A percentile compares a stretch with the other conserved stretches of the same genome.
phyloP scores from a whole-genome alignment of 2,329 filamentous ascomycete genomes.

The Eurotiales sp. region DNA sequence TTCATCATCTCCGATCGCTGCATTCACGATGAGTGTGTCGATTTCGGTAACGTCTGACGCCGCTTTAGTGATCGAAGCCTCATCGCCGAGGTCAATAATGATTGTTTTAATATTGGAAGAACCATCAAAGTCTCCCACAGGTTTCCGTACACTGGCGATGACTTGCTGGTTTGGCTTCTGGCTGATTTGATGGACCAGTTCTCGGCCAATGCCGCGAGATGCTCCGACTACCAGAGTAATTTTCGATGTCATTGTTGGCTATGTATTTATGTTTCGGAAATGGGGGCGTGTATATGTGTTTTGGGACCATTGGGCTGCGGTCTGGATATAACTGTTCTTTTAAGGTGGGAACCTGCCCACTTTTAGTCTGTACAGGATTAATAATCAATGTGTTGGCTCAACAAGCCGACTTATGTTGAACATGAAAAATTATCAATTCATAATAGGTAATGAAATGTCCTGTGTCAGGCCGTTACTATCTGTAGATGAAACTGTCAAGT shows the following conservation, averaged over 20 bases:
- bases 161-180: not conserved
- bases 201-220: not conserved
- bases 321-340: too few species aligned
- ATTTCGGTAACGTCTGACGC: not conserved
- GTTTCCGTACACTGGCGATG: not conserved
- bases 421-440: too few species aligned
- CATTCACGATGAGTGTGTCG: not conserved
- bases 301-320: too few species aligned
- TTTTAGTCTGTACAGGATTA: too few species aligned
- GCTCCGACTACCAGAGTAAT: constrained; percentile 12
- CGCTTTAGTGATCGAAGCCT: not conserved
- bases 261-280: too few species aligned
- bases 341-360: too few species aligned
- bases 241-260: not conserved
- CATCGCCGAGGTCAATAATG: not conserved
- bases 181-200: not conserved
- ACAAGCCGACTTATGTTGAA: too few species aligned
- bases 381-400: too few species aligned
- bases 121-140: not conserved
- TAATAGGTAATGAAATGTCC: too few species aligned
- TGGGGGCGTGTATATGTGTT: too few species aligned
- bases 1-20: not conserved
- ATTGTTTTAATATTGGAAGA: not conserved
- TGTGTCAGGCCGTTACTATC: too few species aligned
- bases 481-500: too few species aligned